Evolutionary conservation across 2,329 filamentous ascomycete genomes (phyloP), one percentile per base, ranked within the genome.

Genomic region (Dothideomycetes sp.): DNA sequence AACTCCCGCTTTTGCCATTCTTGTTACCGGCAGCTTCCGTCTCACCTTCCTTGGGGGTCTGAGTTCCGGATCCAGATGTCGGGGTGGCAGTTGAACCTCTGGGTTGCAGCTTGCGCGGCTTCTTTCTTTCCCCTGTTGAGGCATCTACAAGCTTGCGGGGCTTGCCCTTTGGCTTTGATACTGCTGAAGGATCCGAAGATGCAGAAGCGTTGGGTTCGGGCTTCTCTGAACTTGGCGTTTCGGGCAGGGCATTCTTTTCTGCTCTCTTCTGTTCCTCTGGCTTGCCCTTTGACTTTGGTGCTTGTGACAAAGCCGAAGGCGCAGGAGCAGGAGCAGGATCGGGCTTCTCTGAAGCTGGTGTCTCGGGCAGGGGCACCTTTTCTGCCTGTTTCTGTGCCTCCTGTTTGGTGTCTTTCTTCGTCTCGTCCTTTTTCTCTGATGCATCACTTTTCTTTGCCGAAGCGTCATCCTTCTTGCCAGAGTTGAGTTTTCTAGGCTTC

Each of bases 121-220:
- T 38, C 30, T 43, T 38, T 23, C 34, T 38, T 17, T 38, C 41
- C n/a, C 34, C 41, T 7, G 33, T 44, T 3, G 42, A 2, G 5
- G 42, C 22, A 13, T 38, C 42, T 2, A 34, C 11, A 23, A 44
- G 17, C 23, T 44, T 44, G 23, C 30, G 33, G 10, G 42, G 42
- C 25, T 38, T 44, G 11, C 30, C 42, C 19, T 35, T 38, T 3
- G 41, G 33, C 23, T 33, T 33, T 3, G 22, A 13, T 1, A 34
- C 11, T 6, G 33, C 28, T 20, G 28, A 22, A 12, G 24, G 28
- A 17, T 13, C 22, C 19, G 28, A 9, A 13, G 32, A 24, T 17
- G 40, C 12, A 13, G 40, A 31, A 25, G 37, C 16, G 11, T 30
- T 19, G 12, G 30, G 24, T 17, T 41, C 31, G 12, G 39, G 25